Conservation (phyloP, 2,329 filamentous ascomycete genomes). For the Coniochaeta prunicola region DNA sequence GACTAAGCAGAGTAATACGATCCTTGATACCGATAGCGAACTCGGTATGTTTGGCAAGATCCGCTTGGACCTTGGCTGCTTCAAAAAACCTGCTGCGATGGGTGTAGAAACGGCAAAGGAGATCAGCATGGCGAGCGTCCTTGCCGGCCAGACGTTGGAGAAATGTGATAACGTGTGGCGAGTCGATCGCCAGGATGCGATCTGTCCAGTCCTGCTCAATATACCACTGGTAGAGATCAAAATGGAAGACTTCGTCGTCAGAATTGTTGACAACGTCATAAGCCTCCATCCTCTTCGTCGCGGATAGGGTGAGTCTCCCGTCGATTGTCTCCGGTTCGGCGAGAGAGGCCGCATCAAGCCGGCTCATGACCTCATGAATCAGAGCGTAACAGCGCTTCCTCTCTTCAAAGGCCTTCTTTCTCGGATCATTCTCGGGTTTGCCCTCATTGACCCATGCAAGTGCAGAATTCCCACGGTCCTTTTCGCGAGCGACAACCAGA, state of each 20-base stretch:
- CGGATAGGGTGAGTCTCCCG: conserved; percentile 67
- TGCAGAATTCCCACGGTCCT: conserved; percentile 80
- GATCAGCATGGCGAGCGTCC: conserved; percentile 73
- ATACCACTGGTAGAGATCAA: conserved; percentile 97
- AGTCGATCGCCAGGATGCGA: conserved; percentile 76
- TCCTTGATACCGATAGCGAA: conserved; percentile 75
- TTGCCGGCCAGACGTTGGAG: conserved; percentile 68
- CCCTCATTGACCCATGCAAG: conserved; percentile 83
- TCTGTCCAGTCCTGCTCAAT: conserved; percentile 78
- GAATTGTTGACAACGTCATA: conserved; percentile 86
- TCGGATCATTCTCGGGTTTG: conserved; percentile 62
- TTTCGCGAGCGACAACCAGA: conserved; percentile 73
- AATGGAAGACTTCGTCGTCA: conserved; percentile 89
- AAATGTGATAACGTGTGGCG: conserved; percentile 79
- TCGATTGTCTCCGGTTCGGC: conserved; percentile 68
- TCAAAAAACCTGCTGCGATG: conserved; percentile 78
- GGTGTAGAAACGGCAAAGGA: conserved; percentile 88
- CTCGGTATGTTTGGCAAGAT: conserved; percentile 69
- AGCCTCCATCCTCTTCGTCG: conserved; percentile 77
- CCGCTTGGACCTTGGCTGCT: conserved; percentile 78
- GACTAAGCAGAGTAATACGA: conserved; percentile 81
- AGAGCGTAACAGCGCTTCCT: conserved; percentile 78
- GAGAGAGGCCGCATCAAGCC: conserved; percentile 65
- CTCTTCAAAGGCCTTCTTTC: conserved; percentile 59
- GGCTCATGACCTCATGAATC: conserved; percentile 73